phyloP scores from a whole-genome alignment of 495 filamentous ascomycete genomes.

The Neurospora pannonica region DNA sequence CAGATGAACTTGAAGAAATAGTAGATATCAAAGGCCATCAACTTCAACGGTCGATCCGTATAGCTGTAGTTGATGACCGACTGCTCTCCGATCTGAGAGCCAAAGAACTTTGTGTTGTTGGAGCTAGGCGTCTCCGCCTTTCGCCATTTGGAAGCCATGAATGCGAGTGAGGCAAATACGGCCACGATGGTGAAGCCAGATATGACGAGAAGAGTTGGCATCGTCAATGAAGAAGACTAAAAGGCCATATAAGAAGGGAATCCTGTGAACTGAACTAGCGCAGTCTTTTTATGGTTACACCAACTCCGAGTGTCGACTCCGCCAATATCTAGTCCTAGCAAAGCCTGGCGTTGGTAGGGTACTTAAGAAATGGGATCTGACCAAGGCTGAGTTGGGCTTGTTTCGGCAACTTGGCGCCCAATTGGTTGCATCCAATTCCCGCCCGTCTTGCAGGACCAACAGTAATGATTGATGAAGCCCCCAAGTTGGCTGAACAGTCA shows the following conservation, averaged over 20 bases:
- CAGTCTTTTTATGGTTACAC: background rate
- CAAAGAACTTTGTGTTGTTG: conserved; percentile 30
- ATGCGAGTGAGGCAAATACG: conserved; percentile 4
- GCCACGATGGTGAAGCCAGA: conserved; percentile 5
- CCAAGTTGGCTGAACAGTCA: background rate
- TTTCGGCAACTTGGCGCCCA: background rate
- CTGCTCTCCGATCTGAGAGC: conserved; percentile 42
- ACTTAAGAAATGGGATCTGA: background rate
- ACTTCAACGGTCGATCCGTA: conserved; percentile 48
- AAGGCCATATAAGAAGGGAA: background rate
- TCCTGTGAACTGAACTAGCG: background rate
- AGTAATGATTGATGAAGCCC: background rate
- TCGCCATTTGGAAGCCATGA: conserved; percentile 6
- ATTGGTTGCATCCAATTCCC: background rate
- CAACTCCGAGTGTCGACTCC: background rate
- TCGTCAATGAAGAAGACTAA: background rate
- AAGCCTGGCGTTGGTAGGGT: background rate
- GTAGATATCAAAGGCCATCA: conserved; percentile 45
- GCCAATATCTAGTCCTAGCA: background rate
- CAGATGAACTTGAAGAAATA: conserved; percentile 42
- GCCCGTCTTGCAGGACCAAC: background rate
- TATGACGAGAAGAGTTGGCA: background rate
- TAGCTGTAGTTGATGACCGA: conserved; percentile 44
- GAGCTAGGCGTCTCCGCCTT: background rate
- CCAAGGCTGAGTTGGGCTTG: background rate